Conservation (phyloP, 2,329 filamentous ascomycete species). For the Phaeophleospora eucalypticola region DNA sequence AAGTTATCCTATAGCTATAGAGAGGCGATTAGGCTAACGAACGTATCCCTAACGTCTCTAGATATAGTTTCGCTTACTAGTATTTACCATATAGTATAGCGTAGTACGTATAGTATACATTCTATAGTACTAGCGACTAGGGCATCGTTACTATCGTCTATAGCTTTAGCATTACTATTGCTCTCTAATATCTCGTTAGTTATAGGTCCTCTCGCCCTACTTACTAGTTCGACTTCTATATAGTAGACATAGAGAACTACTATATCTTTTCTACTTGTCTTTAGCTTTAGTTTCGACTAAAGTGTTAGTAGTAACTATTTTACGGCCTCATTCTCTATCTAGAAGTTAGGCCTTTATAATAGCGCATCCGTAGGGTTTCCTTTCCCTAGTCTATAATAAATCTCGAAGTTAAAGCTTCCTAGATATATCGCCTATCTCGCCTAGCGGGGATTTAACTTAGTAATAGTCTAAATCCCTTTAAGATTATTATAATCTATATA, state of each 20-base stretch:
- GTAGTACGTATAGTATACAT: constrained; percentile 9
- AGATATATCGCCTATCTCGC: constrained; percentile 7
- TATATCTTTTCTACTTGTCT: not conserved
- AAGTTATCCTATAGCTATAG: constrained; percentile 3
- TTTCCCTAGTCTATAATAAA: constrained; percentile 6
- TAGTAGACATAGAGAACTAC: not conserved
- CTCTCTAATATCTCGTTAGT: not conserved
- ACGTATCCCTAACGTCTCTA: not conserved
- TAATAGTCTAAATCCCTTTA: constrained; percentile 4
- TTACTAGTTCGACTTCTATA: not conserved
- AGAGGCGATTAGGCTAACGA: constrained; percentile 1
- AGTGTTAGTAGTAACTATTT: constrained; percentile 7
- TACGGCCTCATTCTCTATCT: constrained; percentile 1
- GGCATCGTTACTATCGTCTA: not conserved
- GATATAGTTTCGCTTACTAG: constrained; percentile 5
- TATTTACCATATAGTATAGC: constrained; percentile 2
- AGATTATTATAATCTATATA: constrained; percentile 14
- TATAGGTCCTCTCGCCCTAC: constrained; percentile 3
- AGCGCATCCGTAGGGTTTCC: constrained; percentile 9
- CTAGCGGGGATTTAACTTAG: constrained; percentile 7
- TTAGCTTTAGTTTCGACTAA: constrained; percentile 8
- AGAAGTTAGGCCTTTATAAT: constrained; percentile 7
- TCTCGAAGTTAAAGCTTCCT: constrained; percentile 10
- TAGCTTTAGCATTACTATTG: constrained; percentile 1
- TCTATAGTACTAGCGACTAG: constrained; percentile 3